Conservation (phyloP, 2,329 filamentous ascomycete genomes). For the Stromatinia cepivora region DNA sequence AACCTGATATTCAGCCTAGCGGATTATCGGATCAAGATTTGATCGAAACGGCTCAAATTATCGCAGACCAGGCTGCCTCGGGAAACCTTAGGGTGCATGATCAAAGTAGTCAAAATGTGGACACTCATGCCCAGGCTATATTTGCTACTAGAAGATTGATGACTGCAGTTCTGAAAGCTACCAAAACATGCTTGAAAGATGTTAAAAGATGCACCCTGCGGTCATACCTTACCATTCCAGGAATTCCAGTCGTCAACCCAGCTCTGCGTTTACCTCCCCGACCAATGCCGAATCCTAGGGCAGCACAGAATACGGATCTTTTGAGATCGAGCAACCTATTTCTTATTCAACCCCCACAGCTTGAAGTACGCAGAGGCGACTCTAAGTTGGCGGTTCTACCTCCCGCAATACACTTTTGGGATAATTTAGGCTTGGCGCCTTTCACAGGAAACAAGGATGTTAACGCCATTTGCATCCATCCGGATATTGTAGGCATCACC, state of each 20-base stretch:
- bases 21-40: slow-evolving; percentile 56
- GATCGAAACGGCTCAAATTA: slow-evolving; percentile 66
- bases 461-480: slow-evolving; percentile 68
- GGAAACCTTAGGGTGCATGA: slow-evolving; percentile 45
- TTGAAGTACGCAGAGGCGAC: slow-evolving; percentile 71
- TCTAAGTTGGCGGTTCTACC: slow-evolving; percentile 71
- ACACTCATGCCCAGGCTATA: slow-evolving; percentile 24
- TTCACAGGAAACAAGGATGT: slow-evolving; percentile 71
- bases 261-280: slow-evolving; percentile 49
- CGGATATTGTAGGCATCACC: slow-evolving; percentile 61
- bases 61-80: slow-evolving; percentile 68
- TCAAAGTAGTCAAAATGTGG: slow-evolving; percentile 17
- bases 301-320: slow-evolving; percentile 27
- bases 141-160: slow-evolving; percentile 36
- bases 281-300: slow-evolving; percentile 35
- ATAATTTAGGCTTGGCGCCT: slow-evolving; percentile 73
- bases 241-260: slow-evolving; percentile 55
- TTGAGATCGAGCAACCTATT: slow-evolving; percentile 56
- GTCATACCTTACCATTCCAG: slow-evolving; percentile 57
- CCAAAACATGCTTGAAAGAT: slow-evolving; percentile 48
- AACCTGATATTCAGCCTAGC: slow-evolving; percentile 46
- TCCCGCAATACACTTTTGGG: slow-evolving; percentile 77
- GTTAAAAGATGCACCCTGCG: slow-evolving; percentile 48
- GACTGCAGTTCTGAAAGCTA: slow-evolving; percentile 49
- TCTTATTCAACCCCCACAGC: slow-evolving; percentile 65